Conservation (phyloP, 2,329 filamentous ascomycete species). For the Sarocladium kiliense region DNA sequence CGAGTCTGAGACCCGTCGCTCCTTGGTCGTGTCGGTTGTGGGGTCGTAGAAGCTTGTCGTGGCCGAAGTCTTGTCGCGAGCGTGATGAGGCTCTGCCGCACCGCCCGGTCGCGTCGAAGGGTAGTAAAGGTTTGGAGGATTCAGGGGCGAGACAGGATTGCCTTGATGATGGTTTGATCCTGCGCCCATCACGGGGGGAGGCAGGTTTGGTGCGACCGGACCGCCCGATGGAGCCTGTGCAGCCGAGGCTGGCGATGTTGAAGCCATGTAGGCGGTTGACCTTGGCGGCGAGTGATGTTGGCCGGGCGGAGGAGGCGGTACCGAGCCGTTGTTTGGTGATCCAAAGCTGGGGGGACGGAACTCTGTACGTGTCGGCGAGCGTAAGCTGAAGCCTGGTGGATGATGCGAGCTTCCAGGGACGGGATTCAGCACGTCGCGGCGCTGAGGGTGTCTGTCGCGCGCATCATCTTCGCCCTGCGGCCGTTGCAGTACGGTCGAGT, state of each 20-base stretch:
- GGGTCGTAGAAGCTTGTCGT: slow-evolving; percentile 49
- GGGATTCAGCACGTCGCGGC: slow-evolving; percentile 44
- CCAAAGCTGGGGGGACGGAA: slow-evolving; percentile 16
- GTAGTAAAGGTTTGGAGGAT: slow-evolving; percentile 38
- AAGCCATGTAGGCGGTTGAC: slow-evolving; percentile 30
- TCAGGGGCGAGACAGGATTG: slow-evolving; percentile 34
- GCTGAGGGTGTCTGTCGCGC: slow-evolving; percentile 26
- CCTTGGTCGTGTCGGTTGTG: slow-evolving; percentile 43
- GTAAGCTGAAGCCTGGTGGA: slow-evolving; percentile 35
- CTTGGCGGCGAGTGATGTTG: slow-evolving; percentile 14
- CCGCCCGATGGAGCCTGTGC: slow-evolving; percentile 18
- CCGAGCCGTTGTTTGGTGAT: slow-evolving; percentile 10
- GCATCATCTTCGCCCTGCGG: slow-evolving; percentile 22
- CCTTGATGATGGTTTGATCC: slow-evolving; percentile 17
- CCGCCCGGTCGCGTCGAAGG: slow-evolving; percentile 23
- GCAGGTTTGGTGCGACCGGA: slow-evolving; percentile 25
- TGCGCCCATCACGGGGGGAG: slow-evolving; percentile 19
- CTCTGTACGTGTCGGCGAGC: slow-evolving; percentile 43
- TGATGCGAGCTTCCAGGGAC: slow-evolving; percentile 21
- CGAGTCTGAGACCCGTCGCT: slow-evolving; percentile 42
- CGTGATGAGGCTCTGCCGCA: slow-evolving; percentile 21
- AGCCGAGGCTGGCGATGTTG: slow-evolving; percentile 24
- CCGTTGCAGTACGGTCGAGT: slow-evolving; percentile 44
- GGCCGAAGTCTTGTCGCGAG: slow-evolving; percentile 32
- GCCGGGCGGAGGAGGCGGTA: background rate